Conservation (phyloP, 805 yeast species). For the Cyberlindnera suaveolens region DNA sequence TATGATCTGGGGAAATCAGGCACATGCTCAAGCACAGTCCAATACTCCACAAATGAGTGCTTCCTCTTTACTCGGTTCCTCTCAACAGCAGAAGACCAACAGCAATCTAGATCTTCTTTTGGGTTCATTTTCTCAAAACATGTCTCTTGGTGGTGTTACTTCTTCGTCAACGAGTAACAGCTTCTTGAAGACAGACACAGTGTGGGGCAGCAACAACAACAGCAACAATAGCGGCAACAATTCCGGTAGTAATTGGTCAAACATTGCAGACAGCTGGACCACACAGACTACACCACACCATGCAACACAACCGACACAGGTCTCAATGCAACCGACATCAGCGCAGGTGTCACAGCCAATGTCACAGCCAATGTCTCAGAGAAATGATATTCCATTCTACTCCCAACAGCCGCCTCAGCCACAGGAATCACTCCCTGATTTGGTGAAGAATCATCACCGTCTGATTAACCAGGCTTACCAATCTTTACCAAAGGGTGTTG, state of each 20-base stretch:
- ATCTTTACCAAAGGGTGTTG: neutral
- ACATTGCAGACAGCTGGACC: neutral
- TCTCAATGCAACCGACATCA: neutral
- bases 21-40: too few relatives aligned
- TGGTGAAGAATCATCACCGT: neutral
- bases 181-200: slow-evolving; percentile 4
- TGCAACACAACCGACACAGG: neutral
- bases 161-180: neutral
- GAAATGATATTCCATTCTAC: neutral
- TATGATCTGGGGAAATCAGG: too few relatives aligned
- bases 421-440: neutral
- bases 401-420: neutral
- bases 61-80: too few relatives aligned
- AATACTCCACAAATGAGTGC: too few relatives aligned
- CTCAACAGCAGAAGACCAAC: too few relatives aligned
- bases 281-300: neutral
- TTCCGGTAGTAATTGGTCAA: neutral
- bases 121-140: neutral
- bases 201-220: slow-evolving; percentile 1
- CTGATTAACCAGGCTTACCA: neutral
- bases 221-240: neutral
- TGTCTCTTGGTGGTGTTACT: neutral
- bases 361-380: neutral
- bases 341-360: neutral
- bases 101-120: neutral